Base-by-base conservation (phyloP, 176 grass and related monocot genomes). In the Oryza nivara region DNA sequence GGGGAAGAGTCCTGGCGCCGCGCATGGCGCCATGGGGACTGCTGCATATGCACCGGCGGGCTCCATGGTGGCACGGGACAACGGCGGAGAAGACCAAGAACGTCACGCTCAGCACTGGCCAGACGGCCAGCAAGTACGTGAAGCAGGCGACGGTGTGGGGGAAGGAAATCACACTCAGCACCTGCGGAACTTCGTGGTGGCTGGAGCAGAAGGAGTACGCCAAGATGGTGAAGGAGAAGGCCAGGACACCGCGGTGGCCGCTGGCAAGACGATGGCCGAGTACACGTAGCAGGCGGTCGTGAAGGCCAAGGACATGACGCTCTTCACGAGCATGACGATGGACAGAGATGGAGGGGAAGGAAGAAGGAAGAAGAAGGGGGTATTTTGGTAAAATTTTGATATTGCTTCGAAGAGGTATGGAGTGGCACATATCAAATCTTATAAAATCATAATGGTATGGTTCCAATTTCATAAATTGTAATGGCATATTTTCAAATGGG, bases 231-330 rank as follows among this genome's bases (percentile, higher is more conserved):
- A 30, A 30, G 0, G 82, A 67, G 51, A 94, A 91, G 68, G 81
- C 85, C 0, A 86, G 80, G 94, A 92, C 4, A 38, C 46, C 14
- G 89, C 92, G n/a, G 68, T 85, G 68, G 76, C 52, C 20, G 69
- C 94, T 0, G 91, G 80, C 0, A 44, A 54, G 82, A 89, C 69
- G 0, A 68, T 86, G 15, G 92, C 78, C 0, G 90, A 56, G 43
- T 91, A 91, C 68, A 82, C 92, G 22, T 78, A 91, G 80, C 36
- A 82, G 67, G 90, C 88, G 19, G 92, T 84, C 0, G 86, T 51
- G 19, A 92, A 91, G 40, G 83, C 90, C 20, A 97, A 92, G 73
- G 92, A 94, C 25, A 73, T 19, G 35, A 83, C 90, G 47, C 8
- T 86, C 3, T 46, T 58, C 0, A 80, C 88, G 0, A 88, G 86